These are phyloP conservation scores for Phialophora expanda DNA, from an alignment of 2,329 filamentous ascomycete genomes.

Conservation along the genomic window DNA sequence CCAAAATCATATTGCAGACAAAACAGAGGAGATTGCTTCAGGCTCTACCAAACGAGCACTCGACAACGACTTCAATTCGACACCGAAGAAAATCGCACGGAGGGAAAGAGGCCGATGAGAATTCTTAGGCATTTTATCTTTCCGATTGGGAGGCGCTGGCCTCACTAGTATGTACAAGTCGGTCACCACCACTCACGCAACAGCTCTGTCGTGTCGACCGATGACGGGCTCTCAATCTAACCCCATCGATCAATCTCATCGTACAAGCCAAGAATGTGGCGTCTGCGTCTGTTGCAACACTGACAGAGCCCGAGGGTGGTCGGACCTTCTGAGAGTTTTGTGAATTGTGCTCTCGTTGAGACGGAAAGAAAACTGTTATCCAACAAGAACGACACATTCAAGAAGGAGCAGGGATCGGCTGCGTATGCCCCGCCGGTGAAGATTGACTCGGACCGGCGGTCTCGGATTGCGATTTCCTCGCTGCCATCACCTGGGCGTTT, in stretches of 20 bases:
- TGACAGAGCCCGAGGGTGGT: constrained; percentile 18
- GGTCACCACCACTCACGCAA: constrained; percentile 8
- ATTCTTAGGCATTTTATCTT: background rate
- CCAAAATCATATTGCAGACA: constrained; percentile 42
- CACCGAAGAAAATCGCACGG: constrained; percentile 22
- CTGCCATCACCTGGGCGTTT: constrained; percentile 36
- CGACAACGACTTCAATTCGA: constrained; percentile 38
- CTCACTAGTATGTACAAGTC: constrained; percentile 35
- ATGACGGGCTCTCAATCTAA: constrained; percentile 11
- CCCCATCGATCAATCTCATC: constrained; percentile 24
- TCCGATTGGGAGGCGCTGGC: constrained; percentile 35
- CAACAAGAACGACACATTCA: constrained; percentile 29
- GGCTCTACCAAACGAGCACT: constrained; percentile 43
- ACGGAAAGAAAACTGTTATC: constrained; percentile 23
- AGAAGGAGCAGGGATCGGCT: constrained; percentile 30
- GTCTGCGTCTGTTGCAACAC: constrained; percentile 10
- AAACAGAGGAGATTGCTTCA: constrained; percentile 39
- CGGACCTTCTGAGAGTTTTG: constrained; percentile 29
- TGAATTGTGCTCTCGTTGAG: constrained; percentile 36
- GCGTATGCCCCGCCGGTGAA: constrained; percentile 27
- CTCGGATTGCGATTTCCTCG: constrained; percentile 29
- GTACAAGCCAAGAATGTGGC: constrained; percentile 24
- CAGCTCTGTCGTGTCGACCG: constrained; percentile 7
- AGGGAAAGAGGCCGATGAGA: constrained; percentile 16
- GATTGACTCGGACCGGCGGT: constrained; percentile 33